A percentile compares a stretch with the other conserved stretches of the same genome.
Conservation (phyloP, 768 basidiomycete species). For the Dentipellis fragilis region DNA sequence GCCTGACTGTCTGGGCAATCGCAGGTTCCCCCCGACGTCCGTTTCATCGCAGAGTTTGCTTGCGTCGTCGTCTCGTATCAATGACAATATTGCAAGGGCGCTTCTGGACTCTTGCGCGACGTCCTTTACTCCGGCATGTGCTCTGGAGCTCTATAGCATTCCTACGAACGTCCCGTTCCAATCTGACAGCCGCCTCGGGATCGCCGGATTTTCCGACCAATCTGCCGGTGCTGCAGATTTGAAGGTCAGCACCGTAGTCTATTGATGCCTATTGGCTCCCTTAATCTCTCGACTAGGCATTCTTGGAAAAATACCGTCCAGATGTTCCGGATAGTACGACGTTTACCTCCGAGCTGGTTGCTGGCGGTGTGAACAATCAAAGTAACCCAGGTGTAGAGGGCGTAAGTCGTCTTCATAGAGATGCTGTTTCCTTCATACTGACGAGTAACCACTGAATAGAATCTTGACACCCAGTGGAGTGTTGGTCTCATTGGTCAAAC, state of each 20-base stretch:
- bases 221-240: constrained; percentile 22
- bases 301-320: not conserved
- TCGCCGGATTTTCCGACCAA: constrained; percentile 18
- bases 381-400: not conserved
- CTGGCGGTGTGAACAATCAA: constrained; percentile 19
- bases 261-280: no score
- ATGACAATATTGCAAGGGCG: not conserved
- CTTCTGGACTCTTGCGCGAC: not conserved
- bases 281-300: not conserved
- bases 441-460: constrained; percentile 4
- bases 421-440: not conserved
- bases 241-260: constrained; percentile 5
- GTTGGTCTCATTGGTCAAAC: constrained; percentile 20
- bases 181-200: constrained; percentile 17
- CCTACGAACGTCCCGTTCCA: constrained; percentile 21
- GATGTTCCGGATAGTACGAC: not conserved
- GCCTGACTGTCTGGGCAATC: not conserved
- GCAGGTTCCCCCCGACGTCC: not conserved
- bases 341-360: constrained; percentile 11
- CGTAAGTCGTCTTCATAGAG: not conserved
- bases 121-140: constrained; percentile 19
- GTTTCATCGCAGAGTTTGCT: no score
- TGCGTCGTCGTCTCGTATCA: not conserved
- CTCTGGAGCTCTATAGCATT: constrained; percentile 26
- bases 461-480: constrained; percentile 28